Conservation (phyloP, 78 protist genomes). For the Dictyostelium purpureum region DNA sequence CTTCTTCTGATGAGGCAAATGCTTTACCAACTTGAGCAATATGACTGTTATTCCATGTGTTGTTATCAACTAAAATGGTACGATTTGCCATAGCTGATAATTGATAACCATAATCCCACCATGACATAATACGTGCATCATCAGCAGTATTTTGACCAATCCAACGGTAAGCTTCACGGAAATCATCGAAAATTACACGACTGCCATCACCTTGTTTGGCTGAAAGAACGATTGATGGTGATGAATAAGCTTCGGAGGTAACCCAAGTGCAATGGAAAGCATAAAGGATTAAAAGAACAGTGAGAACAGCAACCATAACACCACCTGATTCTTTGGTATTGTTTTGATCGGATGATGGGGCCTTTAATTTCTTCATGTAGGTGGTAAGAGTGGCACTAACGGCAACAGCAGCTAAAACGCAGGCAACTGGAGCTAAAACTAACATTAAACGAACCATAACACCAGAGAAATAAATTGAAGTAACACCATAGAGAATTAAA, state of each 20-base stretch:
- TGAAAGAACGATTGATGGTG: conserved; percentile 97
- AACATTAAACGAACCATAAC: conserved; percentile 99
- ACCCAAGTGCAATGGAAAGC: conserved; percentile 97
- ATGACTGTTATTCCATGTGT: conserved; percentile 99
- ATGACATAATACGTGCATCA: conserved; percentile 95
- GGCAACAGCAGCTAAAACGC: conserved; percentile 94
- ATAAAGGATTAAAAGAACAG: conserved; percentile 88
- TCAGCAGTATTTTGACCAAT: conserved; percentile 96
- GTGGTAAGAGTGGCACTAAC: conserved; percentile 77
- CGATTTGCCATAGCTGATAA: conserved; percentile 98
- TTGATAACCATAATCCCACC: conserved; percentile 99
- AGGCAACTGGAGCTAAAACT: conserved; percentile 96
- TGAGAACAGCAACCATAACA: conserved; percentile 71
- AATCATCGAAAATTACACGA: conserved; percentile 97
- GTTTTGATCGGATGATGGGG: conserved; percentile 20
- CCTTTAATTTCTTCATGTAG: conserved; percentile 60
- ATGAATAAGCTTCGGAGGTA: conserved; percentile 97
- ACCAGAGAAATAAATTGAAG: conserved; percentile 95
- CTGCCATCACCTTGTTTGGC: conserved; percentile 88
- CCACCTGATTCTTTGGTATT: conserved; percentile 61
- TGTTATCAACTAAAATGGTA: conserved; percentile 98
- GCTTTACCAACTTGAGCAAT: conserved; percentile 96
- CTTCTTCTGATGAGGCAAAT: conserved; percentile 92
- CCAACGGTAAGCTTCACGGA: conserved; percentile 99
- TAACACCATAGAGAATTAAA: conserved; percentile 90